Conservation (phyloP, 768 basidiomycete species). For the Vararia minispora region DNA sequence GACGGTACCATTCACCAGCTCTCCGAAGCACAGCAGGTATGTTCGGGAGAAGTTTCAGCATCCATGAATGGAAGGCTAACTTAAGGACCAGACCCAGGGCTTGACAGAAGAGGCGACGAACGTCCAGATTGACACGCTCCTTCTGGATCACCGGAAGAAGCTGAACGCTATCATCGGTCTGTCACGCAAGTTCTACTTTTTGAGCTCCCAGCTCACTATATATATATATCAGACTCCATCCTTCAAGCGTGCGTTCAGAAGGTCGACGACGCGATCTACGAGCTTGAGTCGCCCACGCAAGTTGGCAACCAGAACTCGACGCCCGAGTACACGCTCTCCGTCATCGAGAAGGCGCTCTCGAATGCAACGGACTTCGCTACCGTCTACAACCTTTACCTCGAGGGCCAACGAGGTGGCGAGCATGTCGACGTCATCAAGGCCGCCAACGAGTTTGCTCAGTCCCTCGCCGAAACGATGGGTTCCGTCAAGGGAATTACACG, state of each 20-base stretch:
- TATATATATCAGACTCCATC: constrained; percentile 68
- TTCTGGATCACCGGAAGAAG: constrained; percentile 95
- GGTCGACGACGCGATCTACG: constrained; percentile 95
- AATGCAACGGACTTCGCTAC: constrained; percentile 96
- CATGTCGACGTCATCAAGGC: constrained; percentile 97
- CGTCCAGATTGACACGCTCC: constrained; percentile 94
- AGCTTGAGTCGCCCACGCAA: constrained; percentile 91
- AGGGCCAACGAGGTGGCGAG: constrained; percentile 81
- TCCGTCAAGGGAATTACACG: constrained; percentile 96
- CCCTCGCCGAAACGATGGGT: constrained; percentile 80
- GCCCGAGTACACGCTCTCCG: constrained; percentile 94
- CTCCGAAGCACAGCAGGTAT: constrained; percentile 76
- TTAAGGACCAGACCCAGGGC: constrained; percentile 53
- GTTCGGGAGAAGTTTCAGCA: constrained; percentile 9
- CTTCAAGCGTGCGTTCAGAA: constrained; percentile 94
- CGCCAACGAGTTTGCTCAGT: constrained; percentile 93
- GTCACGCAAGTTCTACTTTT: constrained; percentile 13
- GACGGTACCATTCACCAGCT: constrained; percentile 84
- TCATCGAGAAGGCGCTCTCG: constrained; percentile 94
- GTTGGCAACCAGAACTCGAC: constrained; percentile 96
- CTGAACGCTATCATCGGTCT: constrained; percentile 92
- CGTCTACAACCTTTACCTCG: constrained; percentile 83
- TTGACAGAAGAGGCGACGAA: constrained; percentile 83
- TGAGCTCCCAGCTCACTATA: constrained; percentile 7
- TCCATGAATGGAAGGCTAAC: constrained; percentile 6